These are phyloP conservation scores for Apium graveolens DNA, from an alignment of 129 eudicot genomes.

Conservation along the genomic window DNA sequence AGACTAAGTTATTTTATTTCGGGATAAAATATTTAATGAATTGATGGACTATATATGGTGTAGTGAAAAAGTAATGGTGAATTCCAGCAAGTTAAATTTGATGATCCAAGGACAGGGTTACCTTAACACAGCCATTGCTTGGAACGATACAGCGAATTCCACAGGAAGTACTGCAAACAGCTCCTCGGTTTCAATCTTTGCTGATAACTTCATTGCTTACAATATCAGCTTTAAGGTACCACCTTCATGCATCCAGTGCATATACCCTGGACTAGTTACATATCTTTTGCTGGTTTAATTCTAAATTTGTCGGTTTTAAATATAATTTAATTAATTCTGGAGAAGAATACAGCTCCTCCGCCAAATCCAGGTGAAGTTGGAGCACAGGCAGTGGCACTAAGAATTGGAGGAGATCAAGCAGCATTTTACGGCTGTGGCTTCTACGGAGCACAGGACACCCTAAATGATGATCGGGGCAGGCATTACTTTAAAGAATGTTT, in stretches of 20 bases:
- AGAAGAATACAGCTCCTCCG: slow-evolving; percentile 74
- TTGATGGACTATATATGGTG: background rate
- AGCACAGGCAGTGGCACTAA: slow-evolving; percentile 73
- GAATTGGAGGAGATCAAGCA: slow-evolving; percentile 62
- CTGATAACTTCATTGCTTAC: slow-evolving; percentile 64
- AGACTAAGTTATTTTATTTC: background rate
- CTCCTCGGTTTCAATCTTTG: slow-evolving; percentile 47
- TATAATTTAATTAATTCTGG: background rate
- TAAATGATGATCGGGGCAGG: slow-evolving; percentile 68
- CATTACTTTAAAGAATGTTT: slow-evolving; percentile 81
- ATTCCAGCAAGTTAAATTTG: slow-evolving; percentile 52
- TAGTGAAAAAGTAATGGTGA: slow-evolving; percentile 72
- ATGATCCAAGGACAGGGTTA: slow-evolving; percentile 80
- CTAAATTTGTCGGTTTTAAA: background rate
- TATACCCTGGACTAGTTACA: background rate
- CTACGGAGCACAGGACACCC: slow-evolving; percentile 80
- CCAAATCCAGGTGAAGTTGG: slow-evolving; percentile 63
- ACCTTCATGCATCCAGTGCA: background rate
- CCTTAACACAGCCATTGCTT: slow-evolving; percentile 52
- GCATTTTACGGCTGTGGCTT: slow-evolving; percentile 89
- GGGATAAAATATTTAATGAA: background rate
- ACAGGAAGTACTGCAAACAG: slow-evolving; percentile 72
- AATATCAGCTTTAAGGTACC: slow-evolving; percentile 82
- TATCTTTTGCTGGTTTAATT: background rate
- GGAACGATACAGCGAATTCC: slow-evolving; percentile 93